Conservation (phyloP, 257 asterid genomes). For the Galeopsis tetrahit region DNA sequence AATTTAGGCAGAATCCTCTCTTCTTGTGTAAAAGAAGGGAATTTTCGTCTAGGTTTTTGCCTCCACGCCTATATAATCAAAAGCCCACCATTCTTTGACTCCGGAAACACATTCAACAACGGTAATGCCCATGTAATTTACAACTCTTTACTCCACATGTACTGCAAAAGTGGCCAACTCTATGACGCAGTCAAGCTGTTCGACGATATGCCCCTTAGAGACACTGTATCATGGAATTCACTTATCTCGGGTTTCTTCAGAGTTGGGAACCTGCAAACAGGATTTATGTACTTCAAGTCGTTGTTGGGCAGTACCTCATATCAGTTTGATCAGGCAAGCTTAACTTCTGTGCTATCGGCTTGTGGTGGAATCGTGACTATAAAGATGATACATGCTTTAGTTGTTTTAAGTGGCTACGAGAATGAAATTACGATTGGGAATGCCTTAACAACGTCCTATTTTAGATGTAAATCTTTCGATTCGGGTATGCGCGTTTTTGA, state of each 20-base stretch:
- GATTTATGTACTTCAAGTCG: slow-evolving; percentile 58
- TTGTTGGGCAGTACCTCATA: slow-evolving; percentile 39
- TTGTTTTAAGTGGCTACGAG: slow-evolving; percentile 59
- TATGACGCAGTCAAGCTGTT: slow-evolving; percentile 63
- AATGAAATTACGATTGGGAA: slow-evolving; percentile 69
- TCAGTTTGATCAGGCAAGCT: slow-evolving; percentile 66
- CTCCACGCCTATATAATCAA: slow-evolving; percentile 72
- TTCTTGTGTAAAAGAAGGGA: slow-evolving; percentile 56
- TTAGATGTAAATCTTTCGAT: slow-evolving; percentile 52
- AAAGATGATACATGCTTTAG: slow-evolving; percentile 69
- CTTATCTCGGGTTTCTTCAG: slow-evolving; percentile 73
- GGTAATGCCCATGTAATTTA: slow-evolving; percentile 38
- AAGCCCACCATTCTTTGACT: slow-evolving; percentile 41
- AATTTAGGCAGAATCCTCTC: slow-evolving; percentile 51
- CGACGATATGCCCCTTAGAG: slow-evolving; percentile 72
- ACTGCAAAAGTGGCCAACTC: slow-evolving; percentile 51
- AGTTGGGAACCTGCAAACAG: slow-evolving; percentile 45
- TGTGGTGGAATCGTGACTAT: slow-evolving; percentile 49
- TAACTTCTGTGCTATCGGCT: slow-evolving; percentile 65
- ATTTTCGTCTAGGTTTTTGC: slow-evolving; percentile 65
- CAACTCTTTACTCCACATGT: slow-evolving; percentile 63
- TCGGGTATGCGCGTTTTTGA: slow-evolving; percentile 66
- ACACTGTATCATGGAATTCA: slow-evolving; percentile 84
- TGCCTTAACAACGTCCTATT: slow-evolving; percentile 69
- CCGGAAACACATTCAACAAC: slow-evolving; percentile 6